Evolutionary conservation across 2,329 filamentous ascomycete genomes (phyloP).

Genomic region (Fusarium siculi): DNA sequence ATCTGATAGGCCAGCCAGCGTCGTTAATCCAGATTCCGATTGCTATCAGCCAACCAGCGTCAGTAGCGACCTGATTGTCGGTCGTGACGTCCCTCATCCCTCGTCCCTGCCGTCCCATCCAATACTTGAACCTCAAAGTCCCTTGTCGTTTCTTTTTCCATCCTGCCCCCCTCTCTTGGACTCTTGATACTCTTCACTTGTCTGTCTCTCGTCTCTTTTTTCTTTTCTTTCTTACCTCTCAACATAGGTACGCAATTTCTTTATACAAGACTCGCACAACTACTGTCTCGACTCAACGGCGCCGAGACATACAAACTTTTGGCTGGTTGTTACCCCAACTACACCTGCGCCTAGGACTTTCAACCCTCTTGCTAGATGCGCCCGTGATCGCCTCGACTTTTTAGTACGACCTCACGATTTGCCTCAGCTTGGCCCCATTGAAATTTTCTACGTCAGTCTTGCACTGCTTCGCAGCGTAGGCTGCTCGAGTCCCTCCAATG

Average conservation of each 20-base stretch:
- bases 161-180: constrained; percentile 23
- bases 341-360: constrained; percentile 11
- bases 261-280: neutral
- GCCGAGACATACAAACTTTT: constrained; percentile 16
- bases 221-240: constrained; percentile 14
- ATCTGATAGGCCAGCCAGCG: constrained; percentile 2
- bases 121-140: constrained; percentile 30
- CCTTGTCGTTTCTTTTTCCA: constrained; percentile 38
- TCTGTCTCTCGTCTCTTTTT: neutral
- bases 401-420: constrained; percentile 1
- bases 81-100: constrained; percentile 36
- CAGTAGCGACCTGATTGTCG: neutral
- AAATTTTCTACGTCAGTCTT: constrained; percentile 28
- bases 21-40: constrained; percentile 14
- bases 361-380: constrained; percentile 19
- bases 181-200: constrained; percentile 18
- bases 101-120: constrained; percentile 24
- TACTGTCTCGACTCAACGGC: constrained; percentile 4
- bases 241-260: neutral
- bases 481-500: constrained; percentile 53
- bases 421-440: constrained; percentile 12
- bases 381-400: constrained; percentile 18
- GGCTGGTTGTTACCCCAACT: constrained; percentile 16
- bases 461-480: constrained; percentile 39
- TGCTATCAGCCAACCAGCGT: constrained; percentile 27